Percentiles rank a stretch among this genome's conserved stretches.
Evolutionary conservation across 306 rosid species (phyloP).

Genomic region (Amphicarpaea edgeworthii): DNA sequence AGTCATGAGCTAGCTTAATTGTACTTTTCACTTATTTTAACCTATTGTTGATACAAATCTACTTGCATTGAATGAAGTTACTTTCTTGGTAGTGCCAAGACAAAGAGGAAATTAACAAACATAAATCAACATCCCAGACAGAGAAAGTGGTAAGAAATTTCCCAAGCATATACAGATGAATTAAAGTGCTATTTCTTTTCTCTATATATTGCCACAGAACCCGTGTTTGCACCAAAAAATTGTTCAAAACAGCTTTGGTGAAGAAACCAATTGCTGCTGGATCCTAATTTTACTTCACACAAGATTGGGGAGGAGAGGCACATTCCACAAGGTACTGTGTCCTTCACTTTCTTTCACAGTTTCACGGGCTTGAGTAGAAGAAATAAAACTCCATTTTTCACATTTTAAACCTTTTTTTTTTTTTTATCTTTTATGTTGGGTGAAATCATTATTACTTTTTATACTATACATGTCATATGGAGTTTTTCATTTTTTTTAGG

Average conservation of each 20-base stretch:
- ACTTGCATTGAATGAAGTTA: not conserved
- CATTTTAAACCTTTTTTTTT: not conserved
- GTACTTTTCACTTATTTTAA: not conserved
- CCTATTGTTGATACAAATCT: not conserved
- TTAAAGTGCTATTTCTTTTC: not conserved
- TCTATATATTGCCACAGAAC: slow-evolving; percentile 39
- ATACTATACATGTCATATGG: not conserved
- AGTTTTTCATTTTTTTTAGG: not conserved
- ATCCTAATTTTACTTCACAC: slow-evolving; percentile 19
- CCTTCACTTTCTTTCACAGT: slow-evolving; percentile 33
- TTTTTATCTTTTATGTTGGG: slow-evolving; percentile 10
- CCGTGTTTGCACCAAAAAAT: slow-evolving; percentile 7
- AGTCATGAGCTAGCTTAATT: no score
- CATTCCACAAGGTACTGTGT: slow-evolving; percentile 38
- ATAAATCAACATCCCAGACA: slow-evolving; percentile 15
- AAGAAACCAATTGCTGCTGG: slow-evolving; percentile 15
- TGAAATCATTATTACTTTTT: slow-evolving; percentile 28
- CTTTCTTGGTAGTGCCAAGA: not conserved
- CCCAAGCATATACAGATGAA: not conserved
- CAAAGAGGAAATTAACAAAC: slow-evolving; percentile 33
- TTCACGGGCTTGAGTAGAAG: not conserved
- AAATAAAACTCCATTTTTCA: not conserved
- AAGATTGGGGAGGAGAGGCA: not conserved
- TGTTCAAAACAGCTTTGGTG: slow-evolving; percentile 3
- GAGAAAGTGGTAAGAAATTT: slow-evolving; percentile 45